A percentile compares a stretch with the other conserved stretches of the same genome.
These are phyloP conservation scores for Leccinum subgranulosum DNA, from an alignment of 768 basidiomycete genomes.

Conservation along the genomic window DNA sequence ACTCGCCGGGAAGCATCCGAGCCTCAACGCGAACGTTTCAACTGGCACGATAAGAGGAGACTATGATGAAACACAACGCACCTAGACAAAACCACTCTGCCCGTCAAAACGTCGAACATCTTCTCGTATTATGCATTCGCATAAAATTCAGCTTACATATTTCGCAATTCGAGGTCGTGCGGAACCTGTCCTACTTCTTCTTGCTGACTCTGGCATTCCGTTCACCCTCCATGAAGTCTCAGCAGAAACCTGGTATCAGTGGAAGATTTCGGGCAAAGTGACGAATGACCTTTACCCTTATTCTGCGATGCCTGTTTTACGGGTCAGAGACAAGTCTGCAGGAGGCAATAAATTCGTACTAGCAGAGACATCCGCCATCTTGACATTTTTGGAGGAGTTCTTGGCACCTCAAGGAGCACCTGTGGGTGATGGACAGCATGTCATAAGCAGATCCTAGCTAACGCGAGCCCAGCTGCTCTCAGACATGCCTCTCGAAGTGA, in stretches of 20 bases:
- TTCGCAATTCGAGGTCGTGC: conserved; percentile 23
- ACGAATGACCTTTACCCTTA: conserved; percentile 22
- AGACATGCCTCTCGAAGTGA: conserved; percentile 17
- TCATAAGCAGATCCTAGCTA: neutral
- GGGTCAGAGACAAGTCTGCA: conserved; percentile 13
- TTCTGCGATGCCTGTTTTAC: conserved; percentile 24
- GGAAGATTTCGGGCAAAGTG: conserved; percentile 15
- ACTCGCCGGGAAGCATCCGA: no score
- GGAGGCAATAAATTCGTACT: conserved; percentile 13
- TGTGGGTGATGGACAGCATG: conserved; percentile 10
- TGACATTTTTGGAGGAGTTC: conserved; percentile 22
- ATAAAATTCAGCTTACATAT: conserved; percentile 21
- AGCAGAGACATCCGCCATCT: conserved; percentile 25
- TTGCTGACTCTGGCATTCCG: conserved; percentile 22
- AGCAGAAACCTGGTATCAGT: conserved; percentile 11
- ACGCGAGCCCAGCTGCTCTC: conserved; percentile 10
- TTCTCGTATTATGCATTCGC: conserved; percentile 6
- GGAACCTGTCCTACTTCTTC: conserved; percentile 26
- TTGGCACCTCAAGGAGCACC: conserved; percentile 10
- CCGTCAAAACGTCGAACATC: neutral
- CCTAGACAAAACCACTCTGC: neutral
- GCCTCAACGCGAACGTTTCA: no score
- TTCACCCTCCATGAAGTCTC: conserved; percentile 21
- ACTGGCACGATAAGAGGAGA: no score
- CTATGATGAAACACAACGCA: no score